A percentile compares a stretch with the other conserved stretches of the same genome.
Evolutionary conservation across 1,284 basidiomycete species (phyloP).

Genomic region (Abortiporus biennis): DNA sequence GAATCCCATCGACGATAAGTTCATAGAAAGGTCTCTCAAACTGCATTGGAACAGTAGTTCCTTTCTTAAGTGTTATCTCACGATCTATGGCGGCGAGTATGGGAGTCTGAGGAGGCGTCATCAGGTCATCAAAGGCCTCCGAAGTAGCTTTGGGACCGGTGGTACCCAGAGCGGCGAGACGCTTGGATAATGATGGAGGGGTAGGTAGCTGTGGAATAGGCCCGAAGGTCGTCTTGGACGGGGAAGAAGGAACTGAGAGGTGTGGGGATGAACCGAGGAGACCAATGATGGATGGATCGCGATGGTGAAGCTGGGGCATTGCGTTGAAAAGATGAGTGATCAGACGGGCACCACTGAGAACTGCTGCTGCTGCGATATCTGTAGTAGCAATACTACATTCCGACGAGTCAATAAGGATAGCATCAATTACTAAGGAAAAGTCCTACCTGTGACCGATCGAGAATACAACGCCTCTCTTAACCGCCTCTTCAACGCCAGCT

Average conservation of each 20-base stretch:
- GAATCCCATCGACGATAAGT: slow-evolving; percentile 87
- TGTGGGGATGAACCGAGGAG: slow-evolving; percentile 75
- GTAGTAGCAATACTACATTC: slow-evolving; percentile 52
- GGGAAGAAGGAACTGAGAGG: slow-evolving; percentile 30
- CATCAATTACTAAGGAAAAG: slow-evolving; percentile 1
- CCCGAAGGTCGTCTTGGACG: slow-evolving; percentile 14
- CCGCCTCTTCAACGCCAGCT: slow-evolving; percentile 55
- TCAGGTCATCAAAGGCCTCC: slow-evolving; percentile 60
- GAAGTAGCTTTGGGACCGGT: slow-evolving; percentile 30
- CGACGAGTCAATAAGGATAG: not conserved
- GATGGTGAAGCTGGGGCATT: slow-evolving; percentile 83
- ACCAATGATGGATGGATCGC: slow-evolving; percentile 84
- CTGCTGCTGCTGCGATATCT: slow-evolving; percentile 61
- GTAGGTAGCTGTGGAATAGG: slow-evolving; percentile 14
- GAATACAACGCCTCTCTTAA: slow-evolving; percentile 65
- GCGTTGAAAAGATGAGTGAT: slow-evolving; percentile 94
- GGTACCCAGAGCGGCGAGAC: slow-evolving; percentile 15
- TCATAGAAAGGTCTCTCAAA: slow-evolving; percentile 81
- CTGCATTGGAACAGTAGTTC: slow-evolving; percentile 27
- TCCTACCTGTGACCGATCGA: slow-evolving; percentile 82
- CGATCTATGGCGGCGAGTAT: slow-evolving; percentile 19
- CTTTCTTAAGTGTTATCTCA: slow-evolving; percentile 26
- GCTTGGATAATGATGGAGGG: slow-evolving; percentile 9
- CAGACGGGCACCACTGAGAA: slow-evolving; percentile 67
- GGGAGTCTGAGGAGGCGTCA: slow-evolving; percentile 58